Base-by-base conservation (phyloP, 192 early-diverging fungal species). In the Jimgerdemannia flammicorona region DNA sequence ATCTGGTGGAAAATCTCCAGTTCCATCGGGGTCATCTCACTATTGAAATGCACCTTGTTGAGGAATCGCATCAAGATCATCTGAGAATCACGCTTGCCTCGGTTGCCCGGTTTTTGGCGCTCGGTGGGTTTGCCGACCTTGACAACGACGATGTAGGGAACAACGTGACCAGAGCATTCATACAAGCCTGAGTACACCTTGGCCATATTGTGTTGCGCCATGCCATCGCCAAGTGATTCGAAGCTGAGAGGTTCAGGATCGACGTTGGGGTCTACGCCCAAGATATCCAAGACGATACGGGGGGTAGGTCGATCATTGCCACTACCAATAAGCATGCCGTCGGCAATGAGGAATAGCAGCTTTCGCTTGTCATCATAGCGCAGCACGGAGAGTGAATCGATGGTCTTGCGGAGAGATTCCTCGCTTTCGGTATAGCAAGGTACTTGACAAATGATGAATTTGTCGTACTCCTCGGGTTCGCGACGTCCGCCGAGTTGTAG, bases 51-150 rank as follows among this genome's bases (percentile, higher is more conserved):
- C 18, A 99, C 96, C 80, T 96, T 92, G 80, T 96, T 96, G 75
- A 99, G 87, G 91, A 98, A 99, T 64, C 91, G 86, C 98, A 99
- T 99, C 77, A 98, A 86, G 54, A 99, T 86, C 86, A 99, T 91
- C 83, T 99, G 98, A 69, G 98, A 98, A 84, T 99, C 98, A 71
- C 98, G 95, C 87, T 99, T 99, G 77, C 98, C 98, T 66, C 97
- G 88, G 82, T 99, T 99, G 43, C 97, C 97, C 40, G 97, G 96
- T n/a, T 91, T 89, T 44, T 85, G 86, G 39, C 90, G 87, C 80
- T 98, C 97, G 41, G 85, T 87, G 0, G 93, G 94, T 78, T 92
- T 93, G 76, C 97, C 97, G 54, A 94, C 91, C 81, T 99, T 99
- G 76, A 90, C 96, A 4, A 98, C 93, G 3, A 99, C 95, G 70